Conservation (phyloP, 164 flowering plant species). For the Saururus chinensis region DNA sequence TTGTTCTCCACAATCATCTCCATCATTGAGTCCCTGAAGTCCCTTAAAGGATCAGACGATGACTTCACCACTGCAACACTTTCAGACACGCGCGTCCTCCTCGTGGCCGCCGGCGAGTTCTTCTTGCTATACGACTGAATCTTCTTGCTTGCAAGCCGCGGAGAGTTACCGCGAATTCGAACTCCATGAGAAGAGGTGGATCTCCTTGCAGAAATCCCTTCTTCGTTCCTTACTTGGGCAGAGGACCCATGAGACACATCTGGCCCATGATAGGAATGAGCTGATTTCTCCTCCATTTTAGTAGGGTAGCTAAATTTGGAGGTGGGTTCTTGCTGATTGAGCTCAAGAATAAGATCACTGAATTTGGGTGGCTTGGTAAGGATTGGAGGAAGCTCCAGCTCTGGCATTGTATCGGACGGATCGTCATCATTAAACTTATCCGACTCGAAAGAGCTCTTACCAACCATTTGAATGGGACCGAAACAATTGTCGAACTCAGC, state of each 20-base stretch:
- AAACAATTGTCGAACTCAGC: neutral
- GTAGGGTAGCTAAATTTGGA: constrained; percentile 5
- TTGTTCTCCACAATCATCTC: constrained; percentile 82
- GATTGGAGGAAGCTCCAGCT: constrained; percentile 46
- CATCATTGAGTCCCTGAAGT: constrained; percentile 85
- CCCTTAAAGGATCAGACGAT: constrained; percentile 55
- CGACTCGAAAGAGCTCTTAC: neutral
- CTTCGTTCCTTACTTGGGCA: constrained; percentile 16
- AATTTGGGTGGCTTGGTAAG: constrained; percentile 31
- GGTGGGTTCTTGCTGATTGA: constrained; percentile 5
- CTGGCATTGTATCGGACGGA: constrained; percentile 14
- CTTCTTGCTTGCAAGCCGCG: constrained; percentile 32
- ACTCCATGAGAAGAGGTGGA: constrained; percentile 24
- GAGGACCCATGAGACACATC: constrained; percentile 9
- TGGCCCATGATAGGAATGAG: neutral
- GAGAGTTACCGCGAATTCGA: constrained; percentile 41
- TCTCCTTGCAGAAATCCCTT: constrained; percentile 16
- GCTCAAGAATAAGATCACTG: constrained; percentile 9
- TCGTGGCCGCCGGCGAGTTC: neutral
- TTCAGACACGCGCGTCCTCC: constrained; percentile 33
- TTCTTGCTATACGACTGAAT: constrained; percentile 11
- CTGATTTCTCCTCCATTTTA: constrained; percentile 10
- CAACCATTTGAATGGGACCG: neutral
- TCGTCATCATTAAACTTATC: constrained; percentile 13
- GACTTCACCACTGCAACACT: constrained; percentile 69